Evolutionary conservation across 345 rosid species (phyloP).

Genomic region (Pugionium cornutum): DNA sequence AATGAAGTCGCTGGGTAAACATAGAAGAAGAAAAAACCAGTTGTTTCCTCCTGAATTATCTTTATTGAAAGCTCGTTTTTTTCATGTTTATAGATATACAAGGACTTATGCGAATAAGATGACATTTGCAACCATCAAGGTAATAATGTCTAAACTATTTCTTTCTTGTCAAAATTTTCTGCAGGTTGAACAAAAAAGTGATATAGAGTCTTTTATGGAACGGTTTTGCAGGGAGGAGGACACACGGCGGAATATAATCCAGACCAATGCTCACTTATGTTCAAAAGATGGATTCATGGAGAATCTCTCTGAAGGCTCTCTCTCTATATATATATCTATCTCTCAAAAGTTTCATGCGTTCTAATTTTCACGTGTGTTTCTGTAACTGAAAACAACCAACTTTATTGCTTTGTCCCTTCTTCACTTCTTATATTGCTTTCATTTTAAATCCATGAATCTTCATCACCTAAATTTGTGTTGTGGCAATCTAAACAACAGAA

Average conservation of each 20-base stretch:
- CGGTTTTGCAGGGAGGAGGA: conserved; percentile 63
- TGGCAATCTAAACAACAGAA: not conserved
- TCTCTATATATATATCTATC: no score
- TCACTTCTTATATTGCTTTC: no score
- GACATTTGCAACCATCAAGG: conserved; percentile 87
- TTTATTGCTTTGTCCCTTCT: not conserved
- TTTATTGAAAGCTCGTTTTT: not conserved
- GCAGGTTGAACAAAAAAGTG: no score
- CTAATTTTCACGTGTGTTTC: no score
- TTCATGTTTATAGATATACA: conserved; percentile 32
- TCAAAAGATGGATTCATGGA: conserved; percentile 42
- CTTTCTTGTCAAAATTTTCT: no score
- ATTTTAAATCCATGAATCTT: no score
- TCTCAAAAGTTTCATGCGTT: no score
- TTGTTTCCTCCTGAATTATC: no score
- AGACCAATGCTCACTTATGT: conserved; percentile 51
- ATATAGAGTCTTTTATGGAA: not conserved
- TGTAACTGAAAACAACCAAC: no score
- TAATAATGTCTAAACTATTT: not conserved
- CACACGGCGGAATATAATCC: conserved; percentile 62
- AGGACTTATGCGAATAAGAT: conserved; percentile 60
- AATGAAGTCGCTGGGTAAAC: conserved; percentile 58
- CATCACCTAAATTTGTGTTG: no score
- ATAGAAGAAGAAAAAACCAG: not conserved
- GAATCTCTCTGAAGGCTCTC: conserved; percentile 23